Conservation (phyloP, 176 grass and related monocot species). For the Coix lacrymajobi region DNA sequence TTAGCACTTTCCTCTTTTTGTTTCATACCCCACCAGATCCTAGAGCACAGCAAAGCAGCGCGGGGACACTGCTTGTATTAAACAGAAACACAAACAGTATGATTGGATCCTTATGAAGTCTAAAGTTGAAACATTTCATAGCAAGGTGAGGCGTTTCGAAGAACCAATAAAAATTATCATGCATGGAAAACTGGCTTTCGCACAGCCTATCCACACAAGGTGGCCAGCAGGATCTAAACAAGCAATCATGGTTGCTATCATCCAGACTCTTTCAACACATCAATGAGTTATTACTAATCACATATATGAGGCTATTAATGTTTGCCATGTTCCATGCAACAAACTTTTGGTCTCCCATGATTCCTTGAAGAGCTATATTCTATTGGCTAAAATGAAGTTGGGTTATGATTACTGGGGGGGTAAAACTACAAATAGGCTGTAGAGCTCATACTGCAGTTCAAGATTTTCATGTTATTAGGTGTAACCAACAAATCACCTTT, state of each 20-base stretch:
- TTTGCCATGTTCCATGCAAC: background rate
- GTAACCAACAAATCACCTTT: background rate
- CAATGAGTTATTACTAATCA: background rate
- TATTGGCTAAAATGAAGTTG: background rate
- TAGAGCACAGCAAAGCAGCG: background rate
- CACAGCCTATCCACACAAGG: background rate
- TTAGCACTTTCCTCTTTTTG: background rate
- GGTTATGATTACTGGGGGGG: too few species aligned
- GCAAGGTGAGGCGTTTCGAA: background rate
- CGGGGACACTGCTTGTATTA: background rate
- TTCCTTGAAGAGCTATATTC: background rate
- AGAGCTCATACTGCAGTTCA: background rate
- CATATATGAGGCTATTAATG: background rate
- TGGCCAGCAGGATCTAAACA: background rate
- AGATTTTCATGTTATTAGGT: background rate
- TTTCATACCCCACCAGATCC: background rate
- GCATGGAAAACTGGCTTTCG: background rate
- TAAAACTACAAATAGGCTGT: background rate
- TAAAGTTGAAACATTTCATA: background rate
- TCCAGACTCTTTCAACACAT: background rate
- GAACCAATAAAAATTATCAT: background rate
- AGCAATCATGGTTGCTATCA: background rate
- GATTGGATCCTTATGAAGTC: background rate
- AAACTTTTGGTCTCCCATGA: background rate
- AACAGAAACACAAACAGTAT: background rate